Evolutionary conservation across 1,139 yeast species (phyloP), one percentile per base, ranked within the genome.

Genomic region (Sugiyamaella paludigena): DNA sequence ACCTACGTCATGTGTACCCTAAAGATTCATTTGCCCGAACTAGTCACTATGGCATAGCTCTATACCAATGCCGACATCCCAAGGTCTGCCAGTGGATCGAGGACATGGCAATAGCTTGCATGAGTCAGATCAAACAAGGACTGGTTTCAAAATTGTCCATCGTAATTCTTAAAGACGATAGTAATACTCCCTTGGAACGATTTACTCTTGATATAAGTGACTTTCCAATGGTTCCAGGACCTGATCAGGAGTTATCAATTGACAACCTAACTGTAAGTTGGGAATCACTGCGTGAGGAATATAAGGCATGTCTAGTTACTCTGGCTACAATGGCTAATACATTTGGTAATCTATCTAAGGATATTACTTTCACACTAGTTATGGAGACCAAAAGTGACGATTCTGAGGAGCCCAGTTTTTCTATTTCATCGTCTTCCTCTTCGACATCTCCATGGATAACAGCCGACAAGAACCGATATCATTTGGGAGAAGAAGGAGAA

Each of bases 41-140:
- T 9, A 58, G 71, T 26, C 63, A 60, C 48, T 69, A 67, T 47
- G 66, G 63, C 29, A 54, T 61, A 9, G 70, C 70, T 1, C 65
- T 67, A 27, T 60, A 61, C 39, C 68, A 67, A 45, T 58, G 59
- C 49, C 58, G 71, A 29, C 74, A 72, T 42, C 73, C 74, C 0
- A 66, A 61, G 7, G 68, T 73, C 12, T 52, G 59, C 39, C 60
- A 60, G 12, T 73, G 72, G 70, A 59, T 68, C 15, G 67, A 67
- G 36, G 56, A 57, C 35, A 62, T 68, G 40, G 63, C 64, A 3
- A 52, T 56, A n/a, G 49, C 64, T 3, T 54, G 62, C 31, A 56
- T 63, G 45, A 56, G 55, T 7, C 55, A 58, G 15, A 45, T 70
- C 24, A 50, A 54, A 8, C 49, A 51, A 24, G 67, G 65, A 5